Percentiles rank a stretch among this genome's conserved stretches.
These are phyloP conservation scores for Cytospora paraplurivora DNA, from an alignment of 2,329 filamentous ascomycete genomes.

Conservation along the genomic window DNA sequence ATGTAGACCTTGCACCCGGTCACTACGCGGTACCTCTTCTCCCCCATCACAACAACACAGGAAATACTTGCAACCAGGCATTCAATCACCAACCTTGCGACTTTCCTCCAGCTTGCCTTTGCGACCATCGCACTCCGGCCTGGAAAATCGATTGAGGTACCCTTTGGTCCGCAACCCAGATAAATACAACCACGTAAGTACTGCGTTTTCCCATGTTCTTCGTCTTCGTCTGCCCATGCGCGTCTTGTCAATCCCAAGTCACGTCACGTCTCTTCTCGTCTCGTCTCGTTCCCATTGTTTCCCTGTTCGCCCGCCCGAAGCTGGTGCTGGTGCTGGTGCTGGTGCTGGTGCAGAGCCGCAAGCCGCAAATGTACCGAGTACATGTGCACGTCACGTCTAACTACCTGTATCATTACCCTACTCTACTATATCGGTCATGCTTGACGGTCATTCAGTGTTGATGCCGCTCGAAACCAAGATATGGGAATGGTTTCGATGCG, in stretches of 20 bases:
- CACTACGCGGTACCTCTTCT: slow-evolving; percentile 10
- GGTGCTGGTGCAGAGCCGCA: slow-evolving; percentile 20
- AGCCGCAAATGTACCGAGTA: slow-evolving; percentile 16
- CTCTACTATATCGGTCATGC: not conserved
- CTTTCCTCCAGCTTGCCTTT: not conserved
- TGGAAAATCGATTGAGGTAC: not conserved
- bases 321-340: not conserved
- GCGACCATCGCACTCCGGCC: not conserved
- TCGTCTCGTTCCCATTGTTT: not conserved
- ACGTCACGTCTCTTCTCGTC: not conserved
- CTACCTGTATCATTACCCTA: too few relatives aligned
- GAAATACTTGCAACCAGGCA: not conserved
- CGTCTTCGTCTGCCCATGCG: not conserved
- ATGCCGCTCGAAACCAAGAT: not conserved
- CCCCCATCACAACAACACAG: not conserved
- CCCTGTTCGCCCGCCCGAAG: not conserved
- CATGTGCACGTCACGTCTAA: not conserved
- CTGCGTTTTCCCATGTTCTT: not conserved
- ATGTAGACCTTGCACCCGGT: not conserved
- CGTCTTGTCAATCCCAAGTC: not conserved
- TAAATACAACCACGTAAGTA: slow-evolving; percentile 16
- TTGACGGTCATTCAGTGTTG: not conserved
- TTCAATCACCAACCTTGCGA: not conserved
- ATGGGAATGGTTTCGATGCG: not conserved
- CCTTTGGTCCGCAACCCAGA: not conserved